phyloP scores from a whole-genome alignment of 2,329 filamentous ascomycete genomes.

The Colletotrichum sp. region DNA sequence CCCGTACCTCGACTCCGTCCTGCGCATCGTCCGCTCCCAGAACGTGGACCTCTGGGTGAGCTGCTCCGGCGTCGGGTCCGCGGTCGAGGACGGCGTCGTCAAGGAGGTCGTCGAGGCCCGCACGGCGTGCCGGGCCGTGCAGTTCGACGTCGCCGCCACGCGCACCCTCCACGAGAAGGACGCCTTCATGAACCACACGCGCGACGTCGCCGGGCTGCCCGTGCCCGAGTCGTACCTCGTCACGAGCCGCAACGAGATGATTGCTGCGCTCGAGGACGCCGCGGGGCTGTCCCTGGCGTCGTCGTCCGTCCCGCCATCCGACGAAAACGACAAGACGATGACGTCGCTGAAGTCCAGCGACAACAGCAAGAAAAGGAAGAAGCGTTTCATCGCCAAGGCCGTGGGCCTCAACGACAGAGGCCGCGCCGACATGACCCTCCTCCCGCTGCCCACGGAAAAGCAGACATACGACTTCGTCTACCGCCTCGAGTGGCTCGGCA shows the following conservation, averaged over 20 bases:
- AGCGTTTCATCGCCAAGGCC: slow-evolving; percentile 69
- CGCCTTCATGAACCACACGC: slow-evolving; percentile 65
- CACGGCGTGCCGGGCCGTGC: slow-evolving; percentile 65
- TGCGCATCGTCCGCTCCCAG: slow-evolving; percentile 64
- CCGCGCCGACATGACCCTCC: slow-evolving; percentile 66
- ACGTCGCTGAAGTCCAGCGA: background rate
- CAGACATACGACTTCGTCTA: slow-evolving; percentile 62
- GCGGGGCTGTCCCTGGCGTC: background rate
- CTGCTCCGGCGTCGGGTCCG: slow-evolving; percentile 71
- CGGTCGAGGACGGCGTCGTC: slow-evolving; percentile 69
- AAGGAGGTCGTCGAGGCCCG: slow-evolving; percentile 64
- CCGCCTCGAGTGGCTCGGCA: slow-evolving; percentile 47
- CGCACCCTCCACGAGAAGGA: slow-evolving; percentile 68
- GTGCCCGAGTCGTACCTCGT: slow-evolving; percentile 60
- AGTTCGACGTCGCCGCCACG: slow-evolving; percentile 63
- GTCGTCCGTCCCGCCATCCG: background rate
- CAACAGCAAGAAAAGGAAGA: slow-evolving; percentile 23
- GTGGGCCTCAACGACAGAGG: slow-evolving; percentile 65
- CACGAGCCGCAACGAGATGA: slow-evolving; percentile 54
- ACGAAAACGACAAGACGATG: background rate
- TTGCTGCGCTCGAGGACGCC: slow-evolving; percentile 52
- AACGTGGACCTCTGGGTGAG: slow-evolving; percentile 75
- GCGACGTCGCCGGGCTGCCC: slow-evolving; percentile 52
- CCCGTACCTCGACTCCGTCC: slow-evolving; percentile 60
- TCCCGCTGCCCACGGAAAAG: slow-evolving; percentile 59